A percentile compares a stretch with the other conserved stretches of the same genome.
These are phyloP conservation scores for Lactarius trivialis DNA, from an alignment of 768 basidiomycete species.

Conservation along the genomic window DNA sequence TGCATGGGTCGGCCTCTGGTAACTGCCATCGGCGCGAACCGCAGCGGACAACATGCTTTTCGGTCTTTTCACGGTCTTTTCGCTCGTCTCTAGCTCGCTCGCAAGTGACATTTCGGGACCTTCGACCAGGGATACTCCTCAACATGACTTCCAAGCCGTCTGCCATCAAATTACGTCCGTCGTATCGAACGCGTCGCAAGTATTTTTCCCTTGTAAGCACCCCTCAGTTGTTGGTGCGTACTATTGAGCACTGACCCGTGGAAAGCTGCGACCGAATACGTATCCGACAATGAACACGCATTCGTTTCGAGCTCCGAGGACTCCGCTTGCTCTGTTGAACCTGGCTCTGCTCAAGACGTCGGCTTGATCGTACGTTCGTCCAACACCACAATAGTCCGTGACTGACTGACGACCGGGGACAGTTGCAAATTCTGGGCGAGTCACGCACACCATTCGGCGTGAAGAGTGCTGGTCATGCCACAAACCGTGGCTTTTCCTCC, in stretches of 20 bases:
- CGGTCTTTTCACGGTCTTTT: background rate
- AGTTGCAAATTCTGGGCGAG: background rate
- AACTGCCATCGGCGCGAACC: background rate
- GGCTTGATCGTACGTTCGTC: background rate
- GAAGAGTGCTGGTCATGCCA: background rate
- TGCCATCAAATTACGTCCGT: background rate
- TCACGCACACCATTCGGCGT: background rate
- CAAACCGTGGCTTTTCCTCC: background rate
- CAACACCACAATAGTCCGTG: no score
- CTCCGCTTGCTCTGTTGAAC: background rate
- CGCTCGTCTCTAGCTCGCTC: background rate
- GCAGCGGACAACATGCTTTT: background rate
- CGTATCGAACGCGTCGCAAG: constrained; percentile 9
- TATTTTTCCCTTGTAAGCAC: background rate
- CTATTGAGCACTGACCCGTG: background rate
- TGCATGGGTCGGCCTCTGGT: background rate
- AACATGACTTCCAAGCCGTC: background rate
- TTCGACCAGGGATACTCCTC: background rate
- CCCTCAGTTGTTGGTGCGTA: background rate
- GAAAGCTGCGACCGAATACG: background rate
- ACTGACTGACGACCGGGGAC: background rate
- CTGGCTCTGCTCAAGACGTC: background rate
- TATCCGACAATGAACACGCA: background rate
- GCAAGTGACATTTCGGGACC: background rate
- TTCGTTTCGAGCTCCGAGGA: background rate